phyloP scores from a whole-genome alignment of 169 alveolate species.

The Eimeria sp. region DNA sequence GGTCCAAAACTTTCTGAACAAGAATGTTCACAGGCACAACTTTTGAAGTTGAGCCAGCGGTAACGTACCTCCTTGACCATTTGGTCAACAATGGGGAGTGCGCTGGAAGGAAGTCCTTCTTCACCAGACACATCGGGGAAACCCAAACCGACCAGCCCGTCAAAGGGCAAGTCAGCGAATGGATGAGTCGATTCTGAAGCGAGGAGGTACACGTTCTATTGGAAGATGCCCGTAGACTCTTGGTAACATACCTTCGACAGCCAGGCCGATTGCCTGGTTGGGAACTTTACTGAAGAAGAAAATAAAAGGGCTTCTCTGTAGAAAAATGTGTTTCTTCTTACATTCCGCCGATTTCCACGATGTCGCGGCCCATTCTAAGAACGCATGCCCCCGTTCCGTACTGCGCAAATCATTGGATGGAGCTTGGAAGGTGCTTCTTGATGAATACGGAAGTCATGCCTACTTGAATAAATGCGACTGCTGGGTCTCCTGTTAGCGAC shows the following conservation, averaged over 20 bases:
- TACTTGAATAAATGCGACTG: slow-evolving; percentile 84
- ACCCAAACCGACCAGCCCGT: slow-evolving; percentile 97
- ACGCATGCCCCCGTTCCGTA: slow-evolving; percentile 85
- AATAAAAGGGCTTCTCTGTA: slow-evolving; percentile 17
- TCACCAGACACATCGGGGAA: slow-evolving; percentile 91
- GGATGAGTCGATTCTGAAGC: slow-evolving; percentile 92
- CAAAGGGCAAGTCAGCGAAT: slow-evolving; percentile 95
- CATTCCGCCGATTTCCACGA: slow-evolving; percentile 83
- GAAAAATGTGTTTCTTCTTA: background rate
- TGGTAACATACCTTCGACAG: slow-evolving; percentile 88
- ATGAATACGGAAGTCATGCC: background rate
- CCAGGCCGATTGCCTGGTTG: slow-evolving; percentile 94
- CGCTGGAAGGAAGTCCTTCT: slow-evolving; percentile 81
- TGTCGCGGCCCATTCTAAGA: slow-evolving; percentile 83
- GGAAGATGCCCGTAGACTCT: background rate
- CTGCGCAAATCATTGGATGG: background rate
- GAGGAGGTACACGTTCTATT: background rate
- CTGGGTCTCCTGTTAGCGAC: slow-evolving; percentile 82
- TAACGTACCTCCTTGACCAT: slow-evolving; percentile 87
- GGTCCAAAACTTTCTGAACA: slow-evolving; percentile 86
- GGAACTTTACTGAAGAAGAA: slow-evolving; percentile 87
- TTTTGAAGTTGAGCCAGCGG: background rate
- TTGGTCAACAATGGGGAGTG: slow-evolving; percentile 89
- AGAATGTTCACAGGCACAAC: too few species aligned
- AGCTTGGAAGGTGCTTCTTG: background rate